Evolutionary conservation across 306 rosid genomes (phyloP).

Genomic region (Sindora glabra): DNA sequence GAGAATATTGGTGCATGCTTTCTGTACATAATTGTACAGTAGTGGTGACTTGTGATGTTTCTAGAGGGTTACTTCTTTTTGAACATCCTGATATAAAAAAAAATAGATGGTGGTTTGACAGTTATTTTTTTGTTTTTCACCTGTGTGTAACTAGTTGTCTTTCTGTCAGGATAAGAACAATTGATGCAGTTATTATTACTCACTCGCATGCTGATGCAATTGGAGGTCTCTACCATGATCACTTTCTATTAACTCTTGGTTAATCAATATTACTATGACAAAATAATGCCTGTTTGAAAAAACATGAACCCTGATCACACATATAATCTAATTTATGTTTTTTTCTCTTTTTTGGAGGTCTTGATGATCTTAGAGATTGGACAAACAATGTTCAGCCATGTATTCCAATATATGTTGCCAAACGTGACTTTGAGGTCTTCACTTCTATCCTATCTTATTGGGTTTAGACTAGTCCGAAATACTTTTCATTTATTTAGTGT

Average conservation of each 20-base stretch:
- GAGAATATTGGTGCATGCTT: neutral
- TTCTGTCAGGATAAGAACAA: slow-evolving; percentile 90
- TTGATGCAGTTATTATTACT: slow-evolving; percentile 92
- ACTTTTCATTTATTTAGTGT: neutral
- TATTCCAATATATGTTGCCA: slow-evolving; percentile 80
- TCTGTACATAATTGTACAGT: neutral
- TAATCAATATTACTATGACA: slow-evolving; percentile 11
- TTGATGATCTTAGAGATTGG: slow-evolving; percentile 97
- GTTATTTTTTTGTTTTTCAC: slow-evolving; percentile 11
- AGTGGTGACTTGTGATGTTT: too few relatives aligned
- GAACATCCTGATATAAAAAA: too few relatives aligned
- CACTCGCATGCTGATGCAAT: slow-evolving; percentile 99
- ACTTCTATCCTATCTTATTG: slow-evolving; percentile 12
- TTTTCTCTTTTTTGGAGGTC: slow-evolving; percentile 41
- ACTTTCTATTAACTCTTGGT: slow-evolving; percentile 25
- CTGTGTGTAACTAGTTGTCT: slow-evolving; percentile 40
- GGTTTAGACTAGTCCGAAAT: slow-evolving; percentile 6
- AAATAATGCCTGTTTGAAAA: slow-evolving; percentile 9
- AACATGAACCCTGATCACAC: neutral
- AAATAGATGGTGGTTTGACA: slow-evolving; percentile 4
- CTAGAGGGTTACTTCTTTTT: too few relatives aligned
- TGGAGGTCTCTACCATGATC: slow-evolving; percentile 72
- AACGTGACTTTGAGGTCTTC: slow-evolving; percentile 84
- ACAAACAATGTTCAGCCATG: slow-evolving; percentile 88
- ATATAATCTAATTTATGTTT: slow-evolving; percentile 11